These are phyloP conservation scores for Coemansia sp. DNA, from an alignment of 192 early-diverging fungal genomes.

Conservation along the genomic window DNA sequence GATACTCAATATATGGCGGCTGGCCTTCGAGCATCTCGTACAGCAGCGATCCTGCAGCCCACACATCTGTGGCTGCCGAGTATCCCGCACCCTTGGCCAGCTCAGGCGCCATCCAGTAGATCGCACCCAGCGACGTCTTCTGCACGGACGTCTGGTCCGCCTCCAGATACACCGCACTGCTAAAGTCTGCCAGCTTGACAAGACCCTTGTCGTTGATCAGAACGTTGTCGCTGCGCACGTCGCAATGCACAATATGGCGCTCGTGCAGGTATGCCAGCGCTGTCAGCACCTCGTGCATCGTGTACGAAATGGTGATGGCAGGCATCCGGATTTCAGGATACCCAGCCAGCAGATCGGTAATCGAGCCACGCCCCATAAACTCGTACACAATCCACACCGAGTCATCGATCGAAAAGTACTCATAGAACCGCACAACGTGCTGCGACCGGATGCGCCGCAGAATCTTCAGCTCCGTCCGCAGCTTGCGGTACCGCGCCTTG, in stretches of 20 bases:
- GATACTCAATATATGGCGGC: slow-evolving; percentile 57
- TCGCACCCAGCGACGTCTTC: slow-evolving; percentile 46
- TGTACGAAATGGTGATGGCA: slow-evolving; percentile 36
- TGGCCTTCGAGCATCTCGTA: slow-evolving; percentile 57
- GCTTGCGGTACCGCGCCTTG: slow-evolving; percentile 51
- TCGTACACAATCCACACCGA: slow-evolving; percentile 59
- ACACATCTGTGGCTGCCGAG: slow-evolving; percentile 48
- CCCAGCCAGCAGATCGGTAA: slow-evolving; percentile 53
- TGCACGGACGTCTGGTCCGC: slow-evolving; percentile 40
- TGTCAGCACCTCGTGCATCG: slow-evolving; percentile 49
- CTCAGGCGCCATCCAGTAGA: slow-evolving; percentile 59
- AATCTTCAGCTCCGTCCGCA: slow-evolving; percentile 54
- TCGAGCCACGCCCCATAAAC: slow-evolving; percentile 55
- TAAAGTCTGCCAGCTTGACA: slow-evolving; percentile 66
- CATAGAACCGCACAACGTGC: slow-evolving; percentile 54
- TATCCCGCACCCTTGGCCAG: slow-evolving; percentile 50
- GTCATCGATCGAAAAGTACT: slow-evolving; percentile 55
- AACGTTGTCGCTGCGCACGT: slow-evolving; percentile 58
- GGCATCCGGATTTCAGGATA: slow-evolving; percentile 55
- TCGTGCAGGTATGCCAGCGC: slow-evolving; percentile 56
- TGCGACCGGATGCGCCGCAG: slow-evolving; percentile 52
- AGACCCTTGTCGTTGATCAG: slow-evolving; percentile 58
- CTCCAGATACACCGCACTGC: slow-evolving; percentile 48
- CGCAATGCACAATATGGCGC: slow-evolving; percentile 53
- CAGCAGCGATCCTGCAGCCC: slow-evolving; percentile 50